phyloP scores from a whole-genome alignment of 1,284 basidiomycete species.

The Fomitiporia mediterranea region DNA sequence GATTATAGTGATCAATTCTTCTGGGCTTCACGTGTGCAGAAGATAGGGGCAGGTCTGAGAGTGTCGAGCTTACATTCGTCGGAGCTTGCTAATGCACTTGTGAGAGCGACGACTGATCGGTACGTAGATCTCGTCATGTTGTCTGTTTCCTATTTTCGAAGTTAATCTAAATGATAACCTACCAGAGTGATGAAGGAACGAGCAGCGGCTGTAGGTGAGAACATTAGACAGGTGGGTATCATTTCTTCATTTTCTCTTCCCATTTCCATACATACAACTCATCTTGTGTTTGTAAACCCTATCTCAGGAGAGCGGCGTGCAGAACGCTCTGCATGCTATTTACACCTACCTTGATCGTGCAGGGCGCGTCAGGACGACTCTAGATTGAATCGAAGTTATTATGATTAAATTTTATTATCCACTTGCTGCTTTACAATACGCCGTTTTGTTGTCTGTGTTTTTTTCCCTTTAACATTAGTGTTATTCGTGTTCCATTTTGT shows the following conservation, averaged over 20 bases:
- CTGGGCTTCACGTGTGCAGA: conserved; percentile 65
- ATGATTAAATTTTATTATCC: too few relatives aligned
- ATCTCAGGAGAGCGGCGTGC: conserved; percentile 48
- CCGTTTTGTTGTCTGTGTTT: too few relatives aligned
- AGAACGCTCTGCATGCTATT: conserved; percentile 44
- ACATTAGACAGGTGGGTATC: conserved; percentile 47
- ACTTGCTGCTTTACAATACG: too few relatives aligned
- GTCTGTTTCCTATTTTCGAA: conserved; percentile 1
- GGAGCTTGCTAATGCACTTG: conserved; percentile 50
- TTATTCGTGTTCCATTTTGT: too few relatives aligned
- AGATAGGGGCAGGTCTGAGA: conserved; percentile 50
- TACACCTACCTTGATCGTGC: conserved; percentile 47
- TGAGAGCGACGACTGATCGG: conserved; percentile 48
- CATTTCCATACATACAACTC: too few relatives aligned
- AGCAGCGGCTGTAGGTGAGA: conserved; percentile 56
- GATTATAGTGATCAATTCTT: conserved; percentile 57
- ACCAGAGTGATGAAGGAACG: conserved; percentile 58
- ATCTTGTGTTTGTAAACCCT: not conserved
- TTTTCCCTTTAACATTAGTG: too few relatives aligned
- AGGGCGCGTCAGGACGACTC: conserved; percentile 21
- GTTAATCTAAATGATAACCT: not conserved
- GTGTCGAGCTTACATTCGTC: conserved; percentile 44
- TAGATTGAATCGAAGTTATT: too few relatives aligned
- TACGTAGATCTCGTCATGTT: conserved; percentile 26
- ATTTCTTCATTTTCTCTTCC: not conserved